Evolutionary conservation across 2,329 filamentous ascomycete species (phyloP).

Genomic region (Dactylonectria estremocensis): DNA sequence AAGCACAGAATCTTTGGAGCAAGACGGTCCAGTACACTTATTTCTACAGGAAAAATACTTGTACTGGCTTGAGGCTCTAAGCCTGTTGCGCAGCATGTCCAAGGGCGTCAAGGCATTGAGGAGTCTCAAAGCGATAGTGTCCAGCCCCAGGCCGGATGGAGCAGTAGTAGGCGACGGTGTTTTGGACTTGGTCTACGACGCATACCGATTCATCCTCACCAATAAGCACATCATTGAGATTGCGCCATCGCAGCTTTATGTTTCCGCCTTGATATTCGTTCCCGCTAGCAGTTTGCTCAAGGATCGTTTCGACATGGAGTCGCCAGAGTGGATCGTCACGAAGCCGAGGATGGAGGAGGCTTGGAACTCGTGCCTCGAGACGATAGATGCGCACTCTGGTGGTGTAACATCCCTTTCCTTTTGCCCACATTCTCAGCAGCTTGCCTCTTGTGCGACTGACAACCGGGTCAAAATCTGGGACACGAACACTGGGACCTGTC

Average conservation of each 20-base stretch:
- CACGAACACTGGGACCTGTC: background rate
- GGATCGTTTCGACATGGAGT: background rate
- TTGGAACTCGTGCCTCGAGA: conserved; percentile 8
- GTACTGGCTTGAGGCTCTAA: conserved; percentile 61
- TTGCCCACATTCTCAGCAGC: background rate
- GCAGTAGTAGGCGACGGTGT: background rate
- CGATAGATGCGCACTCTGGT: background rate
- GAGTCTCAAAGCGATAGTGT: background rate
- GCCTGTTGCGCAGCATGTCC: conserved; percentile 49
- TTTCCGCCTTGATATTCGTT: conserved; percentile 30
- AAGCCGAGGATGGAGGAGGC: background rate
- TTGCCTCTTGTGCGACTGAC: background rate
- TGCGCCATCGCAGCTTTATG: conserved; percentile 20
- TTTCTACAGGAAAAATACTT: conserved; percentile 40
- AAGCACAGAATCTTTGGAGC: background rate
- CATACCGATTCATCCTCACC: conserved; percentile 10
- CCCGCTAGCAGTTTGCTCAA: conserved; percentile 6
- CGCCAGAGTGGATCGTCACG: conserved; percentile 6
- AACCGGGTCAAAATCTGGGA: conserved; percentile 1
- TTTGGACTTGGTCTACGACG: background rate
- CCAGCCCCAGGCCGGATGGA: background rate
- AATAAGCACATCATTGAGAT: background rate
- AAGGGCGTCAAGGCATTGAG: background rate
- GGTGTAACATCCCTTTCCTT: background rate
- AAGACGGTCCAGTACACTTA: background rate